A percentile compares a stretch with the other conserved stretches of the same genome.
These are phyloP conservation scores for Glutinoglossum americanum DNA, from an alignment of 495 filamentous ascomycete genomes.

Conservation along the genomic window DNA sequence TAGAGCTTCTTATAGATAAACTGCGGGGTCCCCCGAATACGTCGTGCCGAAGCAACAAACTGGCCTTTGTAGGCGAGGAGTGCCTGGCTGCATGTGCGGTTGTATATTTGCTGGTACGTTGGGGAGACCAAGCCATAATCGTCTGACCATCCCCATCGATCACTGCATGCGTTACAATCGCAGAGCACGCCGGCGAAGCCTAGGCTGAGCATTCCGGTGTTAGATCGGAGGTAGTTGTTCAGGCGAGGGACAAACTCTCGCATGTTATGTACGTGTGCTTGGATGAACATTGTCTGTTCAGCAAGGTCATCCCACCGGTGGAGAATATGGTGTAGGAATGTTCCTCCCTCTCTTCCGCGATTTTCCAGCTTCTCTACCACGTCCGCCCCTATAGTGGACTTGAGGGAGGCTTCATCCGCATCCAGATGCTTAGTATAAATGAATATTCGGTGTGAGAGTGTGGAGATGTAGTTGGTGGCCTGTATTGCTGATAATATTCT, in stretches of 20 bases:
- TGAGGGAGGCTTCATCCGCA: slow-evolving; percentile 9
- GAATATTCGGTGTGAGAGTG: slow-evolving; percentile 10
- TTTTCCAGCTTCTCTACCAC: slow-evolving; percentile 17
- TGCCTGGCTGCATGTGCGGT: slow-evolving; percentile 11
- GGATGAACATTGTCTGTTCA: slow-evolving; percentile 24
- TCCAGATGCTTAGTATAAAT: slow-evolving; percentile 19
- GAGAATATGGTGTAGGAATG: slow-evolving; percentile 24
- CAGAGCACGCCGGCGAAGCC: slow-evolving; percentile 17
- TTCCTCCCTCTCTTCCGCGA: slow-evolving; percentile 21
- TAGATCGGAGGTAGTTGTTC: slow-evolving; percentile 17
- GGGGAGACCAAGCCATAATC: slow-evolving; percentile 11
- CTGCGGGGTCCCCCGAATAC: slow-evolving; percentile 18
- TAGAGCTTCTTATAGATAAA: slow-evolving; percentile 15
- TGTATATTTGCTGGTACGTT: slow-evolving; percentile 9
- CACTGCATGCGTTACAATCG: slow-evolving; percentile 16
- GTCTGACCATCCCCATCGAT: slow-evolving; percentile 18
- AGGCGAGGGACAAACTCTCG: slow-evolving; percentile 17
- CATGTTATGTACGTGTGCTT: slow-evolving; percentile 21
- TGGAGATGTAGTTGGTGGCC: slow-evolving; percentile 4
- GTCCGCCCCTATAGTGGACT: slow-evolving; percentile 13
- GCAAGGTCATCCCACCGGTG: slow-evolving; percentile 22
- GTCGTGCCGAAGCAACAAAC: slow-evolving; percentile 21
- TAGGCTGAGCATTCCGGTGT: slow-evolving; percentile 22
- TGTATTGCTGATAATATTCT: background rate
- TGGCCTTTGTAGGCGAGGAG: slow-evolving; percentile 23